Evolutionary conservation across 768 basidiomycete species (phyloP).

Genomic region (Galerina marginata): DNA sequence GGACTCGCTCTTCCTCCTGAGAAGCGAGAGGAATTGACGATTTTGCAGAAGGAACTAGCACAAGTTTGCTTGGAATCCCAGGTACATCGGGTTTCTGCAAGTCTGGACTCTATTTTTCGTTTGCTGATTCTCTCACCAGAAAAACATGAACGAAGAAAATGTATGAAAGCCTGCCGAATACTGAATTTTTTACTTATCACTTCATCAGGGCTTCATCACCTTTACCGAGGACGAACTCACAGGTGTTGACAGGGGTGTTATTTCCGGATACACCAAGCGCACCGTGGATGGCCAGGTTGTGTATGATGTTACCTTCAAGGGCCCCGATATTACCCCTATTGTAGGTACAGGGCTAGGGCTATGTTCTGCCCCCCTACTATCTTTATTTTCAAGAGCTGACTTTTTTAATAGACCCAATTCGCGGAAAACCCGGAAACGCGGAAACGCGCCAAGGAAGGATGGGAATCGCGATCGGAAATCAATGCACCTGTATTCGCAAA

Average conservation of each 20-base stretch:
- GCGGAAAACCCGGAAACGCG: conserved; percentile 75
- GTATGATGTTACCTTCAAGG: conserved; percentile 80
- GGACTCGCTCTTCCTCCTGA: conserved; percentile 75
- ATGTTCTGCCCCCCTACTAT: no score
- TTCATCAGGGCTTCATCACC: conserved; percentile 56
- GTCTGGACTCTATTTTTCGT: not conserved
- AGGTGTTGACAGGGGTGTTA: conserved; percentile 81
- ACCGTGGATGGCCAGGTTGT: conserved; percentile 60
- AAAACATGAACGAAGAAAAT: conserved; percentile 91
- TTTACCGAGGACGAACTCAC: conserved; percentile 78
- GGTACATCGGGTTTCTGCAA: conserved; percentile 45
- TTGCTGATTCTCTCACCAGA: conserved; percentile 42
- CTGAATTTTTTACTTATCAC: not conserved
- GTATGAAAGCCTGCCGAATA: conserved; percentile 51
- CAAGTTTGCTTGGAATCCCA: conserved; percentile 79
- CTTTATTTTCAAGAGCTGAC: conserved; percentile 23
- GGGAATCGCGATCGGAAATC: conserved; percentile 67
- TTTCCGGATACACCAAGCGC: conserved; percentile 78
- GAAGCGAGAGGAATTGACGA: conserved; percentile 59
- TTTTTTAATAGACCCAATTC: conserved; percentile 36
- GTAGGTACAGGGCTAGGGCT: conserved; percentile 41
- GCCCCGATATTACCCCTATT: conserved; percentile 80
- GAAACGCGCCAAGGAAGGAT: conserved; percentile 64
- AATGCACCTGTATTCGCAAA: conserved; percentile 76
- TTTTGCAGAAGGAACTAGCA: conserved; percentile 77